phyloP scores from a whole-genome alignment of 805 yeast species.

The Candida methanosorbosa region DNA sequence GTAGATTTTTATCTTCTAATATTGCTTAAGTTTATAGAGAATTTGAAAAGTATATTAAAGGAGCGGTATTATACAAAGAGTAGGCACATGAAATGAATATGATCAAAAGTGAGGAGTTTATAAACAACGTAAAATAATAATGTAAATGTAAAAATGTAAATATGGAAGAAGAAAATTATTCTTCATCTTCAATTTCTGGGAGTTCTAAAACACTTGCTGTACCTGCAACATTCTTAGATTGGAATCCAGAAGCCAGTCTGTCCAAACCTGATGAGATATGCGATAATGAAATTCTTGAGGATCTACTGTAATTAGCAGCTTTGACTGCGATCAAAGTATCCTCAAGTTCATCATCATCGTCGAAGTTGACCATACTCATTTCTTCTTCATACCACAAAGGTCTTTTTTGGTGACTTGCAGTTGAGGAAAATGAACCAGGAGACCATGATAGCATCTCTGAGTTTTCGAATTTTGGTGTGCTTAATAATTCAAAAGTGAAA shows the following conservation, averaged over 20 bases:
- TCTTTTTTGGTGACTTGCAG: neutral
- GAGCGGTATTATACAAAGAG: too few relatives aligned
- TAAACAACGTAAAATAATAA: neutral
- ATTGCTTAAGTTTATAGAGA: too few relatives aligned
- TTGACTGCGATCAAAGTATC: constrained; percentile 14
- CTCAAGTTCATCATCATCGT: constrained; percentile 7
- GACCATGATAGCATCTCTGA: neutral
- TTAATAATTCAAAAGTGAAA: constrained; percentile 15
- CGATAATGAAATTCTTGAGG: constrained; percentile 12
- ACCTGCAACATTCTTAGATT: constrained; percentile 6
- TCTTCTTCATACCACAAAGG: neutral
- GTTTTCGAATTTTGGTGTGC: constrained; percentile 9
- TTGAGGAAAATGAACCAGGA: neutral
- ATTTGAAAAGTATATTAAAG: too few relatives aligned
- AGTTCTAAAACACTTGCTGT: neutral
- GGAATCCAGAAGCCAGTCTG: constrained; percentile 1
- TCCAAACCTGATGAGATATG: neutral
- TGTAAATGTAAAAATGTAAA: neutral
- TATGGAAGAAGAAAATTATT: constrained; percentile 1
- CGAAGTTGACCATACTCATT: neutral
- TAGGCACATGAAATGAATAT: too few relatives aligned
- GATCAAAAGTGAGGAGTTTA: too few relatives aligned
- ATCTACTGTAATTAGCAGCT: constrained; percentile 18
- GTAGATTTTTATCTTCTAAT: too few relatives aligned
- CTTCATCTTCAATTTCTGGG: constrained; percentile 1